These are phyloP conservation scores for Pseudonectria buxi DNA, from an alignment of 2,329 filamentous ascomycete genomes.

Conservation along the genomic window DNA sequence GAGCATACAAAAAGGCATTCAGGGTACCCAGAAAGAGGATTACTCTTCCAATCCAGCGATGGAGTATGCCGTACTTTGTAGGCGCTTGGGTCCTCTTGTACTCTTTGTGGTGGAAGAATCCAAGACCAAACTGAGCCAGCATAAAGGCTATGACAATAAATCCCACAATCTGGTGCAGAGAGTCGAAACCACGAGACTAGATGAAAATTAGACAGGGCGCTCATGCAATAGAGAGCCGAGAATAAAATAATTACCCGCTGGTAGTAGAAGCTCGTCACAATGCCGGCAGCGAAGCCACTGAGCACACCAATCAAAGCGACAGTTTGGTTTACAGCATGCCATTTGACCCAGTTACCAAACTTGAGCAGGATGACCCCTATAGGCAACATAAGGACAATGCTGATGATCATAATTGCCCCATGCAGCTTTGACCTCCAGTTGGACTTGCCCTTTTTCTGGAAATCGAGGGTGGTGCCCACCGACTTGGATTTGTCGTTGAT, in stretches of 20 bases:
- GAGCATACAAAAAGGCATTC: slow-evolving; percentile 50
- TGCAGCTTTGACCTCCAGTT: slow-evolving; percentile 39
- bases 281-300: slow-evolving; percentile 44
- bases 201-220: slow-evolving; percentile 5
- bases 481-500: slow-evolving; percentile 28
- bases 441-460: slow-evolving; percentile 21
- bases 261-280: slow-evolving; percentile 46
- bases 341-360: slow-evolving; percentile 43
- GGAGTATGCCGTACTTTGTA: slow-evolving; percentile 45
- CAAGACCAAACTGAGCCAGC: slow-evolving; percentile 46
- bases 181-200: slow-evolving; percentile 46
- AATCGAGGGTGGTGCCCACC: slow-evolving; percentile 30
- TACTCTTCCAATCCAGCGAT: slow-evolving; percentile 51
- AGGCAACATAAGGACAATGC: slow-evolving; percentile 50
- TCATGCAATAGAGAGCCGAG: no score
- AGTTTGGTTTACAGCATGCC: slow-evolving; percentile 49
- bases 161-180: slow-evolving; percentile 53
- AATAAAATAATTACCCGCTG: slow-evolving; percentile 41
- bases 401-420: slow-evolving; percentile 47
- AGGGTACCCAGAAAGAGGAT: slow-evolving; percentile 46
- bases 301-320: slow-evolving; percentile 43
- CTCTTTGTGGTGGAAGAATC: slow-evolving; percentile 48
- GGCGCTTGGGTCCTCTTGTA: slow-evolving; percentile 43
- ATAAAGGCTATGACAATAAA: slow-evolving; percentile 46
- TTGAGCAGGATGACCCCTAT: slow-evolving; percentile 48